Evolutionary conservation across 2,329 filamentous ascomycete genomes (phyloP).

Genomic region (Ceratocystis albifundus): DNA sequence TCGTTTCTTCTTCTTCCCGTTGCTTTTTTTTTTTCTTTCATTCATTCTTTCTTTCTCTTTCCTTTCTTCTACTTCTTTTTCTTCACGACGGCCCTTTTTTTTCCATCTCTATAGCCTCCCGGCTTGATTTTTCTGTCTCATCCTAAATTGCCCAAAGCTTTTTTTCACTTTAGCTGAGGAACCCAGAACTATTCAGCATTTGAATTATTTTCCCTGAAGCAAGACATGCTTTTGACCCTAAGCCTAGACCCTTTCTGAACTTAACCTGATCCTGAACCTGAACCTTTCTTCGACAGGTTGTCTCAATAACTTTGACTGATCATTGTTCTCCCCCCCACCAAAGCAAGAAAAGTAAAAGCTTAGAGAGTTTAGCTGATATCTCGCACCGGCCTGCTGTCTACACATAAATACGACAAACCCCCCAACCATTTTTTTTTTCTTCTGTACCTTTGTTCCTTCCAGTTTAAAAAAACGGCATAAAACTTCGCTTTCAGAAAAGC

Average conservation of each 20-base stretch:
- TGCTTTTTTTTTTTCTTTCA: too few relatives aligned
- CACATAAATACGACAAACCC: neutral
- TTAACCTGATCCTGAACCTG: too few relatives aligned
- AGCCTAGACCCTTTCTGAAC: constrained; percentile 15
- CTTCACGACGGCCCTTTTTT: too few relatives aligned
- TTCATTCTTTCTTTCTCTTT: too few relatives aligned
- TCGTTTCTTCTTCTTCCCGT: neutral
- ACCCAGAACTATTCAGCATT: neutral
- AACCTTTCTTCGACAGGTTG: neutral
- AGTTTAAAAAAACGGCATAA: neutral
- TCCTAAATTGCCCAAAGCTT: constrained; percentile 6
- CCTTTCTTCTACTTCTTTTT: neutral
- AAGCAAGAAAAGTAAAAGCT: neutral
- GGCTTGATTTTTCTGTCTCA: neutral
- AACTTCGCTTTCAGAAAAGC: too few relatives aligned
- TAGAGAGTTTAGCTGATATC: neutral
- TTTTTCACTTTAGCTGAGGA: neutral
- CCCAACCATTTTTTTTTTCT: neutral
- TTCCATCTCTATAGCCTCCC: neutral
- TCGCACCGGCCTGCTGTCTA: neutral
- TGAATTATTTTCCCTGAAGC: neutral
- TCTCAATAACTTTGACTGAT: constrained; percentile 5
- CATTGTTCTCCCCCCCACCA: neutral
- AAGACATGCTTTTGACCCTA: constrained; percentile 12
- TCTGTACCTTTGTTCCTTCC: neutral